phyloP scores from a whole-genome alignment of 1,284 basidiomycete genomes.

The Heterobasidion irregulare region DNA sequence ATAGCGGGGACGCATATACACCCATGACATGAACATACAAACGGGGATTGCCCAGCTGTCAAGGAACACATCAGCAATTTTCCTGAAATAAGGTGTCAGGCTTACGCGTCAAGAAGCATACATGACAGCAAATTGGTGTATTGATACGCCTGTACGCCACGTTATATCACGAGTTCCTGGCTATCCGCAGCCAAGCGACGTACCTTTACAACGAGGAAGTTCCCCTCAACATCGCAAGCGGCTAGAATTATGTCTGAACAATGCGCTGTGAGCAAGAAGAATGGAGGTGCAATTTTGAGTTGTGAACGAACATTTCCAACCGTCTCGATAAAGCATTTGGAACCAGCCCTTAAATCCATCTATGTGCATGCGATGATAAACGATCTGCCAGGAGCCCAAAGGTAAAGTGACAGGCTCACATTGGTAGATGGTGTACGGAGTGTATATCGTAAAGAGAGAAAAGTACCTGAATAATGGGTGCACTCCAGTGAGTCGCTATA shows the following conservation, averaged over 20 bases:
- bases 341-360: slow-evolving; percentile 77
- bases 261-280: background rate
- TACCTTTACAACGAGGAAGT: slow-evolving; percentile 76
- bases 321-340: slow-evolving; percentile 61
- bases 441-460: slow-evolving; percentile 65
- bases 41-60: slow-evolving; percentile 78
- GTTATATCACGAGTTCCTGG: background rate
- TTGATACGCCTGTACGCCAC: slow-evolving; percentile 58
- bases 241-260: slow-evolving; percentile 67
- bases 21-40: slow-evolving; percentile 73
- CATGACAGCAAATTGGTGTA: slow-evolving; percentile 82
- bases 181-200: slow-evolving; percentile 1
- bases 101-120: slow-evolving; percentile 79
- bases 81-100: slow-evolving; percentile 5
- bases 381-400: background rate
- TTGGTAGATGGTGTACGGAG: slow-evolving; percentile 80
- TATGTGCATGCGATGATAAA: slow-evolving; percentile 19
- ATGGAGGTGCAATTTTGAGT: background rate
- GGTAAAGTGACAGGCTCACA: slow-evolving; percentile 33
- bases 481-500: background rate
- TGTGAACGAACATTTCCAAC: slow-evolving; percentile 69
- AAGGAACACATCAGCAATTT: background rate
- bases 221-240: slow-evolving; percentile 76
- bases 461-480: slow-evolving; percentile 51
- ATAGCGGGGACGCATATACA: slow-evolving; percentile 74